Base-by-base conservation (phyloP, 2,329 filamentous ascomycete species). In the Sclerotinia borealis region DNA sequence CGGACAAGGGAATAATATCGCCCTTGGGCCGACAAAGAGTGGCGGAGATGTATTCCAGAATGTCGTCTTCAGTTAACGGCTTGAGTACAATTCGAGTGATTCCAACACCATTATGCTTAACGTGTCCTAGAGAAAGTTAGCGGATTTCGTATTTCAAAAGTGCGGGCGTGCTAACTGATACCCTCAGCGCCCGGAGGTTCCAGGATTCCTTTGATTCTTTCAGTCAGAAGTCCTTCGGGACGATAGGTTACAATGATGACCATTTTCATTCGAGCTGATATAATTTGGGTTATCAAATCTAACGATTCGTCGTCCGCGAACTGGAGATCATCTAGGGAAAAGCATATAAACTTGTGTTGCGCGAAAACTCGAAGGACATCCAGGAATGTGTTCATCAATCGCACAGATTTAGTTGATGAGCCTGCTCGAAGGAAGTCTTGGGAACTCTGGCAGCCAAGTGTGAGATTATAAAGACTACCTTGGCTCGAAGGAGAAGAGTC, bases 261-360 rank as follows among this genome's bases (percentile, higher is more conserved):
- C 78, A 96, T 89, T 25, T 90, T 91, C 65, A 97, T 85, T 67
- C 89, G 88, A 1, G 89, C 86, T 58, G 83, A 81, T 62, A 96
- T 85, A 59, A 97, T 92, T 70, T 92, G 88, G 19, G 88, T 84
- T 45, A 97, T 88, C 59, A 97, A 79, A 64, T 96, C 91, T 54
- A 95, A 78, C 17, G 90, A 95, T 75, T 97, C 93, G 31, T 89
- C 85, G 72, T 97, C 93, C 8, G 92, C 92, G 75, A 92, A 95
- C 70, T 97, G 92, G 37, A 97, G 78, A 75, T 97, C 93, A 72
- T 97, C 93, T 22, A 63, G 17, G n/a, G 50, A 62, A 69, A 96
- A 87, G 72, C 91, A 96, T 61, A 96, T 92, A 70, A 96, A 87
- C 70, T 93, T 95, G 73, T 93, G 87, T 25, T 87, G 82, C 0